Percentiles rank a stretch among this genome's conserved stretches.
Conservation (phyloP, 2,329 filamentous ascomycete genomes). For the Colletotrichum orchidophilum region DNA sequence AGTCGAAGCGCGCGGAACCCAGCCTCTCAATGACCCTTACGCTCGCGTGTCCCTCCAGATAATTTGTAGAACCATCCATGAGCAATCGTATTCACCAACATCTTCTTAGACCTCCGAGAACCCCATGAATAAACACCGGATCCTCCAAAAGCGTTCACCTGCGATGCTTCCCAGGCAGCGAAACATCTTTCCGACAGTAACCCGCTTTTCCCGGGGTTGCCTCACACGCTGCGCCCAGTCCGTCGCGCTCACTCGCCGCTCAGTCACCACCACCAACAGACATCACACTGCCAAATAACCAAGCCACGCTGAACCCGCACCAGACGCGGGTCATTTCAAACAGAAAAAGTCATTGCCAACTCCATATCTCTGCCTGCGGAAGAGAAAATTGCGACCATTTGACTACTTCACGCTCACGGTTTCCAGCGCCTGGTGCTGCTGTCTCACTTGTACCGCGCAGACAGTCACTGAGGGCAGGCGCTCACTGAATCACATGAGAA, state of each 20-base stretch:
- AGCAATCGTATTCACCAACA: neutral
- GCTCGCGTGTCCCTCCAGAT: neutral
- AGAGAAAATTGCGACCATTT: neutral
- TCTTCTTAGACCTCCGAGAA: neutral
- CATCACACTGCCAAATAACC: neutral
- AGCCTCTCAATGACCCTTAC: too few species aligned
- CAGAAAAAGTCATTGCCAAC: neutral
- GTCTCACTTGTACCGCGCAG: neutral
- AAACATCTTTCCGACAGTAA: neutral
- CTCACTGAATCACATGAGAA: conserved; percentile 16
- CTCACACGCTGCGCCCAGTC: neutral
- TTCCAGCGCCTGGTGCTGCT: neutral
- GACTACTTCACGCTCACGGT: neutral
- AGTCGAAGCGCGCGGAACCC: too few species aligned
- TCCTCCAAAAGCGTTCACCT: neutral
- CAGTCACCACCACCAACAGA: neutral
- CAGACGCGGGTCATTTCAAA: neutral
- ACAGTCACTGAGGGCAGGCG: neutral
- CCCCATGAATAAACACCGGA: neutral
- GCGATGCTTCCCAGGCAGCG: neutral
- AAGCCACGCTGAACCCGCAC: neutral
- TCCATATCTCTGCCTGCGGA: neutral
- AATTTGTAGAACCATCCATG: neutral
- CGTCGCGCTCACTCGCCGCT: neutral
- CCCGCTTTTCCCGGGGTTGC: neutral